A percentile compares a stretch with the other conserved stretches of the same genome.
phyloP scores from a whole-genome alignment of 192 early-diverging fungal genomes.

The Backusella sp. region DNA sequence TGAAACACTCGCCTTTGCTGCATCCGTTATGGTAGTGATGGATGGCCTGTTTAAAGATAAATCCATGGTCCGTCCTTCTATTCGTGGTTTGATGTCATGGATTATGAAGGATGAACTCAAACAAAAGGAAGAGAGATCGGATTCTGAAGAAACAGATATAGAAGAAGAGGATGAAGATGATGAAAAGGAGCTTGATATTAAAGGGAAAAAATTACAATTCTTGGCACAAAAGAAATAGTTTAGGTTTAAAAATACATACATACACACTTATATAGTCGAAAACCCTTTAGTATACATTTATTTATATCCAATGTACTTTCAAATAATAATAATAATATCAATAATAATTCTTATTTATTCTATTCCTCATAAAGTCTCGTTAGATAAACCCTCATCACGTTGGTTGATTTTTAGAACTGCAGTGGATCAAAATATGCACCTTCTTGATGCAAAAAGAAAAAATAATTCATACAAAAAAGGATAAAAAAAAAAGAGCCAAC shows the following conservation, averaged over 20 bases:
- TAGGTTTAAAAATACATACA: background rate
- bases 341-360: too few species aligned
- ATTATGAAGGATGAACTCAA: conserved; percentile 32
- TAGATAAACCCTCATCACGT: too few species aligned
- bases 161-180: background rate
- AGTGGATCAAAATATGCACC: too few species aligned
- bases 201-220: background rate
- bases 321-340: too few species aligned
- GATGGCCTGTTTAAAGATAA: conserved; percentile 45
- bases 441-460: too few species aligned
- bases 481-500: too few species aligned
- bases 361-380: too few species aligned
- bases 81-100: conserved; percentile 54
- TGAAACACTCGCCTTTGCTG: conserved; percentile 51
- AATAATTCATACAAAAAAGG: too few species aligned
- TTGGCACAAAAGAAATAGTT: background rate
- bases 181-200: background rate
- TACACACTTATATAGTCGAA: background rate
- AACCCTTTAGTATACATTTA: background rate
- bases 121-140: conserved; percentile 1
- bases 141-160: background rate
- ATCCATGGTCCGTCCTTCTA: conserved; percentile 49
- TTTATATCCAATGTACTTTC: background rate
- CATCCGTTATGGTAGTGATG: conserved; percentile 49
- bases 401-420: too few species aligned